Percentiles rank a stretch among this genome's conserved stretches.
phyloP scores from a whole-genome alignment of 2,329 filamentous ascomycete genomes.

The Alternaria ventricosa region DNA sequence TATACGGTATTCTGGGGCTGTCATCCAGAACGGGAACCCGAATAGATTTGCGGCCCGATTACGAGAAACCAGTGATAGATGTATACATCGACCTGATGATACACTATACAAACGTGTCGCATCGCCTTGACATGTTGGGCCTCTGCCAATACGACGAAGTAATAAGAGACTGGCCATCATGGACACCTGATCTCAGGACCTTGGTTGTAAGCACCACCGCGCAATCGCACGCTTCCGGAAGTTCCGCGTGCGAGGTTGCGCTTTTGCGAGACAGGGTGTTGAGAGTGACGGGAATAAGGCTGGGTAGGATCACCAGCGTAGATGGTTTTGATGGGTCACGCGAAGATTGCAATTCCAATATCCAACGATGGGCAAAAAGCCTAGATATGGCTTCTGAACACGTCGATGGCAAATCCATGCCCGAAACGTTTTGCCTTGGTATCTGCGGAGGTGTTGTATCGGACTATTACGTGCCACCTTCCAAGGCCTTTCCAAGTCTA shows the following conservation, averaged over 20 bases:
- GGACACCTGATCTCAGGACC: background rate
- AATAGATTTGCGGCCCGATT: background rate
- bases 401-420: background rate
- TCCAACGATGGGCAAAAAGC: background rate
- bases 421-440: background rate
- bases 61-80: background rate
- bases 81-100: background rate
- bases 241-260: background rate
- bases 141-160: background rate
- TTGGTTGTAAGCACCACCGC: no score
- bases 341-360: background rate
- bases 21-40: background rate
- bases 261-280: background rate
- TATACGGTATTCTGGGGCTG: background rate
- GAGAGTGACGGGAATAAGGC: background rate
- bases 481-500: background rate
- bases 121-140: background rate
- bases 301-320: background rate
- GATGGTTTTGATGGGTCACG: background rate
- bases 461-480: background rate
- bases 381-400: background rate
- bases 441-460: rapidly evolving
- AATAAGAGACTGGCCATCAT: background rate
- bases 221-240: no score
- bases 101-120: background rate